Base-by-base conservation (phyloP, 2,329 filamentous ascomycete species). In the Dendrostoma leiphaemia region DNA sequence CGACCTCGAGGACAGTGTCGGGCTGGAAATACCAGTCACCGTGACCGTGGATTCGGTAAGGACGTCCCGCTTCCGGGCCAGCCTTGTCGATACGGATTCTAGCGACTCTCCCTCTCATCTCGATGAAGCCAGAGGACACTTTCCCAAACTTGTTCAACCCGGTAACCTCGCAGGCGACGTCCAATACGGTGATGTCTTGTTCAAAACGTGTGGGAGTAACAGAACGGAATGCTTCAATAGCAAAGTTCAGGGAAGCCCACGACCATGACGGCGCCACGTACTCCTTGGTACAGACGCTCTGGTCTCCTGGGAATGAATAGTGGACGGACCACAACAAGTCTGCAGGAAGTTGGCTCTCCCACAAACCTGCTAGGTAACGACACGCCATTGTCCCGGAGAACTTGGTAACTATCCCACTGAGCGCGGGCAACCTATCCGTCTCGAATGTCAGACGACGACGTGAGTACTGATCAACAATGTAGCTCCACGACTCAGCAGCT, bases 181-280 rank as follows among this genome's bases (percentile, higher is more conserved):
- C 10, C 26, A 32, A 32, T 17, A 31, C 29, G 8, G 6, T 23
- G 28, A 21, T 9, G 23, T n/a, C 17, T 34, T 31, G 43, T 17
- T 31, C 19, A n/a, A 24, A 31, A 29, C 13, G 10, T 13, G 2
- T 24, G 6, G 13, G 7, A 9, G 23, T 7, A n/a, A n/a, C n/a
- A n/a, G n/a, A n/a, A n/a, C n/a, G n/a, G n/a, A n/a, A n/a, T n/a
- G n/a, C n/a, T n/a, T n/a, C n/a, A n/a, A n/a, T n/a, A n/a, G n/a
- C n/a, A 0, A 8, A 3, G 6, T 26, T 9, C 40, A 54, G 40
- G 40, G 21, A 31, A 46, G 34, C 35, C 38, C 53, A 46, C 46
- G 53, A 41, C 53, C 19, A 40, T 31, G 51, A 37, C 24, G 51
- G 34, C 24, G 51, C 51, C 21, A 34, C 28, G 29, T 37, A 53